These are phyloP conservation scores for Bryopsis sp. DNA, from an alignment of 139 green algal genomes.

Conservation along the genomic window DNA sequence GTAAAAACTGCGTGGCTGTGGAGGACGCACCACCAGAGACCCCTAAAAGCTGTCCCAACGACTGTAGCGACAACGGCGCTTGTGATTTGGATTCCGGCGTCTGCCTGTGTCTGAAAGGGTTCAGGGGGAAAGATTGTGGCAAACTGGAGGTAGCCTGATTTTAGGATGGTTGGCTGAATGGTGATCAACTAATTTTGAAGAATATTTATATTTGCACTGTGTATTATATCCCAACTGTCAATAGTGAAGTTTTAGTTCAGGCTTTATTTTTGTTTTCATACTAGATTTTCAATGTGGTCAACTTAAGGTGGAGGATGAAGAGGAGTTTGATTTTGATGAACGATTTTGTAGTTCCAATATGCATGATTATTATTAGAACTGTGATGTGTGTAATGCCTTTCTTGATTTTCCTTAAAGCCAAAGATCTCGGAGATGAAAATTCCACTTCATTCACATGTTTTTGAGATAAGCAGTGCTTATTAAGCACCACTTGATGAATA, in stretches of 20 bases:
- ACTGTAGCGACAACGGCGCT: conserved; percentile 35
- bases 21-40: background rate
- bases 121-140: conserved; percentile 19
- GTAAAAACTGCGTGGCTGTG: conserved; percentile 1
- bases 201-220: background rate
- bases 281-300: background rate
- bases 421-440: too few relatives aligned
- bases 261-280: background rate
- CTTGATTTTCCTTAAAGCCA: too few relatives aligned
- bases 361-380: background rate
- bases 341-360: background rate
- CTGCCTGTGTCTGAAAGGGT: conserved; percentile 33
- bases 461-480: too few relatives aligned
- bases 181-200: background rate
- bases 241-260: background rate
- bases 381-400: background rate
- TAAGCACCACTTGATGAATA: too few relatives aligned
- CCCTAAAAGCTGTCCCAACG: conserved; percentile 28
- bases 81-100: conserved; percentile 31
- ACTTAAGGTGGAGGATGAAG: background rate
- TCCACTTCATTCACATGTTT: too few relatives aligned
- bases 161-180: background rate
- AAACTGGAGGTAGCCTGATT: conserved; percentile 9
- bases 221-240: background rate
- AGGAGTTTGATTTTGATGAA: background rate